Conservation (phyloP, 164 flowering plant species). For the Annona squamosa region DNA sequence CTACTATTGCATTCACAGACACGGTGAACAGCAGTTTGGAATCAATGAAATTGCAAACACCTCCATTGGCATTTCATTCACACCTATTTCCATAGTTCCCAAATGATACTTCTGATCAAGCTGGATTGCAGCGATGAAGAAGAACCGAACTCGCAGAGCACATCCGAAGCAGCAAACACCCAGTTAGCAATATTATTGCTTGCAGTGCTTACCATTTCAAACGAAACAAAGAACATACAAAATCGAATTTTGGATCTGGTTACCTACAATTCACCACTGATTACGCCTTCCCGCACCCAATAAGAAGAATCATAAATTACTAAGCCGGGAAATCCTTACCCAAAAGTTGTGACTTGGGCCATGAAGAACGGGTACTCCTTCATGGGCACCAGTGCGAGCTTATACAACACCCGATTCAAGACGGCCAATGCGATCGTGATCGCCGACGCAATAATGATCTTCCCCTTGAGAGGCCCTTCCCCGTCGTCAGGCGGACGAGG, state of each 20-base stretch:
- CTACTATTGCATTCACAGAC: too few relatives aligned
- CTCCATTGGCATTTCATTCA: background rate
- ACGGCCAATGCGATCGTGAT: constrained; percentile 50
- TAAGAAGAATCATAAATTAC: background rate
- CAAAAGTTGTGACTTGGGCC: constrained; percentile 79
- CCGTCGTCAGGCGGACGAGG: constrained; percentile 7
- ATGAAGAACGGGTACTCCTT: constrained; percentile 76
- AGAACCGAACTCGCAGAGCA: background rate
- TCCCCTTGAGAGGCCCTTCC: background rate
- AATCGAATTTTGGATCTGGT: background rate
- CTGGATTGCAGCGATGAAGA: background rate
- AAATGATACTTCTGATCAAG: background rate
- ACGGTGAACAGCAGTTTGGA: background rate
- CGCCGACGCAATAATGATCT: constrained; percentile 36
- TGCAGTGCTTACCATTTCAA: background rate
- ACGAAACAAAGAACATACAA: background rate
- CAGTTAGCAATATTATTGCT: background rate
- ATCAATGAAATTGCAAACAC: background rate
- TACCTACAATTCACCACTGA: background rate
- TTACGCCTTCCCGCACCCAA: background rate
- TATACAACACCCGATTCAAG: constrained; percentile 77
- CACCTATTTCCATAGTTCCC: background rate
- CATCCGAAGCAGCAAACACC: background rate
- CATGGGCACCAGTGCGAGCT: constrained; percentile 96
- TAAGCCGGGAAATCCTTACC: constrained; percentile 30